Evolutionary conservation across 192 early-diverging fungal genomes (phyloP).

Genomic region (Piromyces sp.): DNA sequence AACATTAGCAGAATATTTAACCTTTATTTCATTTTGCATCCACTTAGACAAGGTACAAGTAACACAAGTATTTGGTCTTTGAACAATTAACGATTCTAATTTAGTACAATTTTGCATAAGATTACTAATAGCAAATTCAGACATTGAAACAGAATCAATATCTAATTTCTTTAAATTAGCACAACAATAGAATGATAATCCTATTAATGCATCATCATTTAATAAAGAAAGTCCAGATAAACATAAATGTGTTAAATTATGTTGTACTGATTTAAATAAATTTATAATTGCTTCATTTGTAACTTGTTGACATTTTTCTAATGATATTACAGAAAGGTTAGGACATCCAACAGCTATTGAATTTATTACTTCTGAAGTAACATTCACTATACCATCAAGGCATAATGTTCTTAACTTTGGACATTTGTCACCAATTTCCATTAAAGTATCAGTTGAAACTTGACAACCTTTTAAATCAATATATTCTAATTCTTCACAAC

Average conservation of each 20-base stretch:
- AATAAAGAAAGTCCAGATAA: neutral
- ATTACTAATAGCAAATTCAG: neutral
- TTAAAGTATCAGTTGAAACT: neutral
- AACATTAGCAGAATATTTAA: neutral
- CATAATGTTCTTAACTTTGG: neutral
- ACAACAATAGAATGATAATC: neutral
- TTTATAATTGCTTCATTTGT: neutral
- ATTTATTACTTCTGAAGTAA: neutral
- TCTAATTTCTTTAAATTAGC: neutral
- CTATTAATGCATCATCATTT: neutral
- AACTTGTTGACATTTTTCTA: neutral
- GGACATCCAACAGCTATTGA: neutral
- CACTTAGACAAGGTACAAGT: neutral
- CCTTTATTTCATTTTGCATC: neutral
- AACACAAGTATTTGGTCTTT: neutral
- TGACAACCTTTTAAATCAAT: neutral
- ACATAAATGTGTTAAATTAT: neutral
- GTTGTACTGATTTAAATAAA: neutral
- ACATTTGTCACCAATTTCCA: neutral
- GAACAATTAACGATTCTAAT: neutral
- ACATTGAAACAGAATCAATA: neutral
- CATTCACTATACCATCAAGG: neutral
- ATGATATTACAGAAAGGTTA: neutral
- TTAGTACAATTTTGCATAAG: neutral
- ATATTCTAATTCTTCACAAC: neutral